phyloP scores from a whole-genome alignment of 257 asterid species.

The Agastache rugosa region DNA sequence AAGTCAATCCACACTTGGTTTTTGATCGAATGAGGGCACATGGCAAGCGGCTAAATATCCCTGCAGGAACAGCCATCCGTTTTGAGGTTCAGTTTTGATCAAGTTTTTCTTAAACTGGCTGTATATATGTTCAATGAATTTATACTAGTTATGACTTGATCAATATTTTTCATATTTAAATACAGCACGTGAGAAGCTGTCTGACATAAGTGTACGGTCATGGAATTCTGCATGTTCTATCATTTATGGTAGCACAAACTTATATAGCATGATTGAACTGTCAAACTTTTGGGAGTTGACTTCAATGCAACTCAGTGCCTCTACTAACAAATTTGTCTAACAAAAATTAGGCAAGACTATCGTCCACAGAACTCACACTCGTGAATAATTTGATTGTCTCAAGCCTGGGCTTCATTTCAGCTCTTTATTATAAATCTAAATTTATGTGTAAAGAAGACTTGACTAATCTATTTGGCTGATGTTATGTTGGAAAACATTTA shows the following conservation, averaged over 20 bases:
- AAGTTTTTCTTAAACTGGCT: constrained; percentile 28
- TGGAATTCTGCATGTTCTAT: constrained; percentile 34
- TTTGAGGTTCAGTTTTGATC: constrained; percentile 73
- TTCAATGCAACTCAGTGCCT: constrained; percentile 6
- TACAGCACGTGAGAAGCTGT: constrained; percentile 20
- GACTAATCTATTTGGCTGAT: constrained; percentile 6
- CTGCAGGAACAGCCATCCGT: constrained; percentile 95
- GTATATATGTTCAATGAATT: constrained; percentile 19
- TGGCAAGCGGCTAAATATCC: constrained; percentile 89
- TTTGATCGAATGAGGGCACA: constrained; percentile 80
- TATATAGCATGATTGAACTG: constrained; percentile 22
- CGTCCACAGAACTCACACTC: constrained; percentile 8
- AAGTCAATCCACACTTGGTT: constrained; percentile 79
- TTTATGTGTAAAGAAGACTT: background rate
- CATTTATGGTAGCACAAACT: constrained; percentile 17
- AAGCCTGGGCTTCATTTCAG: constrained; percentile 6
- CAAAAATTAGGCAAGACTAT: background rate
- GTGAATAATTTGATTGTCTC: background rate
- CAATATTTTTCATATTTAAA: constrained; percentile 18
- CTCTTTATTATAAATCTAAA: constrained; percentile 1
- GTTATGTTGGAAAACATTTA: background rate
- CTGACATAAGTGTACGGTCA: constrained; percentile 7
- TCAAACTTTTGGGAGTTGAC: constrained; percentile 20
- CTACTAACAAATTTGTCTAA: constrained; percentile 21
- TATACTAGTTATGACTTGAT: background rate